phyloP scores from a whole-genome alignment of 2,329 filamentous ascomycete species.

The Onygena corvina region DNA sequence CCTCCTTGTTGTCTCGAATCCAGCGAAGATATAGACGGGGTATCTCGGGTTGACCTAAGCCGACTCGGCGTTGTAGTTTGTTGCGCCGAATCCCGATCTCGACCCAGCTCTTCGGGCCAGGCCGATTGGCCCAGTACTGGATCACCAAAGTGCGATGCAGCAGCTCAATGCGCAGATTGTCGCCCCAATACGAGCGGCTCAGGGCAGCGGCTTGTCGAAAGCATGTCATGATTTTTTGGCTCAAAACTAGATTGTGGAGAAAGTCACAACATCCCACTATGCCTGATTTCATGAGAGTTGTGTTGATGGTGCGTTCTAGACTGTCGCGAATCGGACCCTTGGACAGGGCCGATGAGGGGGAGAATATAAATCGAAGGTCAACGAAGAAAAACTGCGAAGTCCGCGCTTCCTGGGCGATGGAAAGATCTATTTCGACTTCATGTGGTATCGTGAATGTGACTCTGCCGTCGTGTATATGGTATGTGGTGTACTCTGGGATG shows the following conservation, averaged over 20 bases:
- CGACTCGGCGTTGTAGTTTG: slow-evolving; percentile 28
- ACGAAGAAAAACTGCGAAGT: slow-evolving; percentile 86
- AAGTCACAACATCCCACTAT: slow-evolving; percentile 72
- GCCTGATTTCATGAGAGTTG: slow-evolving; percentile 55
- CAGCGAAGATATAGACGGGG: slow-evolving; percentile 48
- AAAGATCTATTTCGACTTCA: slow-evolving; percentile 89
- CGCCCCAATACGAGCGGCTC: slow-evolving; percentile 60
- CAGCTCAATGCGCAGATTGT: slow-evolving; percentile 63
- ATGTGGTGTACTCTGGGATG: slow-evolving; percentile 68
- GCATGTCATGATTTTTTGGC: slow-evolving; percentile 77
- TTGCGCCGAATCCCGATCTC: slow-evolving; percentile 68
- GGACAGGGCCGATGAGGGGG: slow-evolving; percentile 54
- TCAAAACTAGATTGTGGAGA: slow-evolving; percentile 76
- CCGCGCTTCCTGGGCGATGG: slow-evolving; percentile 74
- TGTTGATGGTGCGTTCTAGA: slow-evolving; percentile 62
- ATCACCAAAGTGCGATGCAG: slow-evolving; percentile 72
- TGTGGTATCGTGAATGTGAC: slow-evolving; percentile 72
- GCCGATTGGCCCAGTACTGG: slow-evolving; percentile 74
- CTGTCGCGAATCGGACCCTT: slow-evolving; percentile 49
- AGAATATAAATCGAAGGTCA: slow-evolving; percentile 75
- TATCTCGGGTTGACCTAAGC: slow-evolving; percentile 21
- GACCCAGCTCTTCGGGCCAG: slow-evolving; percentile 74
- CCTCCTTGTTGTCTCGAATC: slow-evolving; percentile 72
- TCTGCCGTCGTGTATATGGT: slow-evolving; percentile 69
- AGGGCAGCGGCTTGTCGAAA: slow-evolving; percentile 64